A percentile compares a stretch with the other conserved stretches of the same genome.
Evolutionary conservation across 306 rosid genomes (phyloP).

Genomic region (Sphenostylis stenocarpa): DNA sequence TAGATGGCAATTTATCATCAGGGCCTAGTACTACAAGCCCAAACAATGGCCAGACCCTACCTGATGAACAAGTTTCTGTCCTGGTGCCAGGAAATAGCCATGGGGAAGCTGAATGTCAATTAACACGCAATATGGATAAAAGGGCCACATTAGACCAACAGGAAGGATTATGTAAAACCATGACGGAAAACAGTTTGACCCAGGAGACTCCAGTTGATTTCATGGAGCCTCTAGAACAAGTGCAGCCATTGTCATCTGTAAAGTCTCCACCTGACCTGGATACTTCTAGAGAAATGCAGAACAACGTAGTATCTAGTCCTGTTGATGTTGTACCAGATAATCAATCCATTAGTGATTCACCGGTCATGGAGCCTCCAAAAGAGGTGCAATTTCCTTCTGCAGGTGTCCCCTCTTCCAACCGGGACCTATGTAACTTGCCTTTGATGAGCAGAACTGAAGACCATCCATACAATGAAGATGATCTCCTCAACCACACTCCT

Average conservation of each 20-base stretch:
- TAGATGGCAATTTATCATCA: constrained; percentile 18
- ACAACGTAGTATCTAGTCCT: constrained; percentile 13
- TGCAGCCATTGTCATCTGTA: constrained; percentile 30
- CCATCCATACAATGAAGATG: constrained; percentile 19
- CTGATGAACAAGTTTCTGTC: constrained; percentile 21
- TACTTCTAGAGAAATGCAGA: constrained; percentile 10
- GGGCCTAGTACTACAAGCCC: constrained; percentile 21
- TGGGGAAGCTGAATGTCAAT: constrained; percentile 37
- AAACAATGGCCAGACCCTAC: background rate
- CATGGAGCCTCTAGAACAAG: constrained; percentile 39
- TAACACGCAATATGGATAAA: constrained; percentile 24
- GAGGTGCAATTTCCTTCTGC: constrained; percentile 18
- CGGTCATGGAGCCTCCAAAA: constrained; percentile 27
- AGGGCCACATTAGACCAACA: constrained; percentile 37
- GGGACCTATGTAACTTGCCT: constrained; percentile 23
- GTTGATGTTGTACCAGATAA: constrained; percentile 18
- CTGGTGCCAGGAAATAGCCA: constrained; percentile 31
- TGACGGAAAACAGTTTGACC: constrained; percentile 30
- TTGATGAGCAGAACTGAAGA: constrained; percentile 19
- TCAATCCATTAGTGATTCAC: constrained; percentile 26
- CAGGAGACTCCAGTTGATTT: constrained; percentile 36
- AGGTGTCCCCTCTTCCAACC: constrained; percentile 34
- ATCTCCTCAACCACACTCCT: constrained; percentile 20
- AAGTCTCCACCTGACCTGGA: constrained; percentile 30
- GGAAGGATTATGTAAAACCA: constrained; percentile 37